A percentile compares a stretch with the other conserved stretches of the same genome.
phyloP scores from a whole-genome alignment of 768 basidiomycete genomes.

The Leccinum incarnatum region DNA sequence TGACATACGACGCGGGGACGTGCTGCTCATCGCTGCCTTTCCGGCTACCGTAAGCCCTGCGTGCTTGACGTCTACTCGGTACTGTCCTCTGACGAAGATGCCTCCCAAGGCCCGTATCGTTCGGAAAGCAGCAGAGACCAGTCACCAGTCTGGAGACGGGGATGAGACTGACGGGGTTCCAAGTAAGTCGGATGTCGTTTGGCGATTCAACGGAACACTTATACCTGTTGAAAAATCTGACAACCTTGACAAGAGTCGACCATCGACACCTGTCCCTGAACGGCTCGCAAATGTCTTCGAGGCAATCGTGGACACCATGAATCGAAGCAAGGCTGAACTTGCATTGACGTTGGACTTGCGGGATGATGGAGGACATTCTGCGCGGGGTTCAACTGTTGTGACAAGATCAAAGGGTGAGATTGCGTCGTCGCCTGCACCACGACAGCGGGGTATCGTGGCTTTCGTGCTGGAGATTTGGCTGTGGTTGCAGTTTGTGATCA shows the following conservation, averaged over 20 bases:
- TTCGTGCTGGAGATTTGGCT: constrained; percentile 76
- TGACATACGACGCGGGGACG: too few species aligned
- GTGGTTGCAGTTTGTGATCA: constrained; percentile 77
- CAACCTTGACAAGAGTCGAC: constrained; percentile 11
- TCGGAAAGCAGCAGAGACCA: too few species aligned
- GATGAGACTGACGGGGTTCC: too few species aligned
- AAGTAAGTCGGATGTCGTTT: too few species aligned
- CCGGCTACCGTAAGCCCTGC: too few species aligned
- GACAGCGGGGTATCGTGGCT: constrained; percentile 35
- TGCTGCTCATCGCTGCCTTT: too few species aligned
- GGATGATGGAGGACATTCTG: constrained; percentile 6
- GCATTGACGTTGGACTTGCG: constrained; percentile 9
- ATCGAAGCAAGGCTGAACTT: constrained; percentile 17
- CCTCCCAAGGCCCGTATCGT: too few species aligned
- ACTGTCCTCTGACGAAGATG: too few species aligned
- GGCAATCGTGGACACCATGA: constrained; percentile 43
- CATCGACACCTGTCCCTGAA: constrained; percentile 37
- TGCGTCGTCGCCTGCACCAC: constrained; percentile 18
- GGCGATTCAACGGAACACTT: constrained; percentile 45
- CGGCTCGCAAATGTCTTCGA: constrained; percentile 45
- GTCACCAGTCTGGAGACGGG: too few species aligned
- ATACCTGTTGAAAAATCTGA: constrained; percentile 17
- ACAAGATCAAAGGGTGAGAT: constrained; percentile 5
- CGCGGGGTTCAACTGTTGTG: background rate
- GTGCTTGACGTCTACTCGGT: too few species aligned